phyloP scores from a whole-genome alignment of 345 rosid species.

The Gossypium sturtianum region DNA sequence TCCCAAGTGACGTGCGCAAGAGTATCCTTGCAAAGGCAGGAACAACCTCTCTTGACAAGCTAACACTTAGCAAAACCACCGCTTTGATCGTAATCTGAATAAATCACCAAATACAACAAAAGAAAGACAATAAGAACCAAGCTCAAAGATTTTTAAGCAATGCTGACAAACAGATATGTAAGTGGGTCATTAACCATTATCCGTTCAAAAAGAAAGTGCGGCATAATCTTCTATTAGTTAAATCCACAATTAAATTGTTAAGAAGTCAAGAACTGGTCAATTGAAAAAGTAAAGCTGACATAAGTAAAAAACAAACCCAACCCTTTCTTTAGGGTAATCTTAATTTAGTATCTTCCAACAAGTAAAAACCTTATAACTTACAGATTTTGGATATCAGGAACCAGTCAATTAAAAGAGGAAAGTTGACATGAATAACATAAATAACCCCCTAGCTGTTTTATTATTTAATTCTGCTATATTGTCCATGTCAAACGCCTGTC shows the following conservation, averaged over 20 bases:
- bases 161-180: background rate
- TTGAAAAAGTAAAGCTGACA: background rate
- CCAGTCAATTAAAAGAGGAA: background rate
- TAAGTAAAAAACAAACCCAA: background rate
- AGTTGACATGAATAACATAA: background rate
- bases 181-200: background rate
- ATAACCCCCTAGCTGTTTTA: background rate
- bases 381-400: background rate
- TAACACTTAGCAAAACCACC: slow-evolving; percentile 67
- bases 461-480: background rate
- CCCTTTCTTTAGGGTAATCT: background rate
- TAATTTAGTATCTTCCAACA: background rate
- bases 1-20: slow-evolving; percentile 79
- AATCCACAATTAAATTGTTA: background rate
- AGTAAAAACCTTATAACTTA: background rate
- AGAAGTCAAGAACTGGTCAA: background rate
- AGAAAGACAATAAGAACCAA: background rate
- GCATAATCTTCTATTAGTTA: background rate
- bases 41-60: slow-evolving; percentile 88
- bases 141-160: background rate
- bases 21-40: slow-evolving; percentile 90
- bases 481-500: background rate
- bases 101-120: slow-evolving; percentile 9
- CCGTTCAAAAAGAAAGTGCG: background rate
- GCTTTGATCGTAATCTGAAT: slow-evolving; percentile 57